A percentile compares a stretch with the other conserved stretches of the same genome.
Conservation (phyloP, 257 asterid species). For the Capsicum chinense region DNA sequence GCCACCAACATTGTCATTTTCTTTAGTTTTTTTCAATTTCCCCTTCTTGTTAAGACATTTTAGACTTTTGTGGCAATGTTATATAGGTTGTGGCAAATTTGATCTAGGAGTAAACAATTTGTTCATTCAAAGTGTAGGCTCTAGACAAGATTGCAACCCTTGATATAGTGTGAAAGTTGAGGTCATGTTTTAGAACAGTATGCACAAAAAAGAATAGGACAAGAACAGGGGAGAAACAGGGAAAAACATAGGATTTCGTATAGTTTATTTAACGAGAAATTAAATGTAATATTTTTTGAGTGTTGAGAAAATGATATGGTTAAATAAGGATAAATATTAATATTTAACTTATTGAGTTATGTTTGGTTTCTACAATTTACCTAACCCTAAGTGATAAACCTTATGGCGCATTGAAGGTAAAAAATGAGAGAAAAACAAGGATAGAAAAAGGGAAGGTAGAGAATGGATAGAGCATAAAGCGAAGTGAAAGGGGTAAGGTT, state of each 20-base stretch:
- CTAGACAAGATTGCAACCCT: conserved; percentile 19
- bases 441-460: conserved; percentile 19
- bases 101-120: not conserved
- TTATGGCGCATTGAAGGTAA: conserved; percentile 7
- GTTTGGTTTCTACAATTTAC: not conserved
- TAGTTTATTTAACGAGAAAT: not conserved
- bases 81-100: not conserved
- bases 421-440: not conserved
- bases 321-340: not conserved
- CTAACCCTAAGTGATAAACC: not conserved
- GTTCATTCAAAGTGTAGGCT: not conserved
- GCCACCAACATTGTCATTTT: not conserved
- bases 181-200: not conserved
- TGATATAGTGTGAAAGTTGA: not conserved
- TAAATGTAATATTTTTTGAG: not conserved
- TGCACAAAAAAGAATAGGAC: not conserved
- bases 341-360: not conserved
- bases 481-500: conserved; percentile 49
- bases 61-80: not conserved
- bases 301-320: not conserved
- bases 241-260: not conserved
- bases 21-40: not conserved
- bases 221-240: not conserved
- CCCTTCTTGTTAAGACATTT: not conserved
- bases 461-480: conserved; percentile 40